Base-by-base conservation (phyloP, 306 rosid genomes). In the Quillaja saponaria region DNA sequence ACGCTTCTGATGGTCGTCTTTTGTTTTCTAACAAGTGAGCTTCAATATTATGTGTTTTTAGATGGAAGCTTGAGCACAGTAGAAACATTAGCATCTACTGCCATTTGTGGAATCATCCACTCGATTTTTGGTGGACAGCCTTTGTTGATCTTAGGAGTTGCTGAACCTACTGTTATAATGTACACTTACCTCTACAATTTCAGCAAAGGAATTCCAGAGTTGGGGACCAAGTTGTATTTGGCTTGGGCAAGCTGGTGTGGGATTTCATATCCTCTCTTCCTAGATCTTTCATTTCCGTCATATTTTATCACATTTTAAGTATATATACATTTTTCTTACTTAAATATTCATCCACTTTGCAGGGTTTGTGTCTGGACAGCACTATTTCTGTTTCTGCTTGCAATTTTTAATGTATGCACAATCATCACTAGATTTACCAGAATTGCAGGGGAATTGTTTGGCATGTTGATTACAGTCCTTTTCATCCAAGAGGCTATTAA, bases 161-260 rank as follows among this genome's bases (percentile, higher is more conserved):
- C 99, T 41, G 99, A 92, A 62, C 99, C 99, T 8, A 92, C 99
- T 20, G 90, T 86, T 47, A 86, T 92, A 55, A 89, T 92, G 99
- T 92, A 89, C 72, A 82, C 61, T 40, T 89, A 86, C 39, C 59
- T 92, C 66, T 89, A 78, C 81, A 67, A 11, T 58, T 85, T 89
- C 68, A 71, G 87, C 75, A 71, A 72, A 60, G 69, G 56, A 8
- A 78, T 74, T 39, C 86, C 89, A 2, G 75, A 78, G 20, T 68
- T 92, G 31, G 99, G 99, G 34, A 11, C 58, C 17, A 37, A 67
- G 55, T 78, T 92, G 50, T 92, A 77, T 77, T 75, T 87, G 52
- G 80, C 95, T 55, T 87, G 94, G 95, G 78, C 79, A 40, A 92
- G 84, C 49, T 91, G 98, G 95, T 91, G 82, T 3, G 79, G 0